phyloP scores from a whole-genome alignment of 495 filamentous ascomycete genomes.

The Trichoderma virens region DNA sequence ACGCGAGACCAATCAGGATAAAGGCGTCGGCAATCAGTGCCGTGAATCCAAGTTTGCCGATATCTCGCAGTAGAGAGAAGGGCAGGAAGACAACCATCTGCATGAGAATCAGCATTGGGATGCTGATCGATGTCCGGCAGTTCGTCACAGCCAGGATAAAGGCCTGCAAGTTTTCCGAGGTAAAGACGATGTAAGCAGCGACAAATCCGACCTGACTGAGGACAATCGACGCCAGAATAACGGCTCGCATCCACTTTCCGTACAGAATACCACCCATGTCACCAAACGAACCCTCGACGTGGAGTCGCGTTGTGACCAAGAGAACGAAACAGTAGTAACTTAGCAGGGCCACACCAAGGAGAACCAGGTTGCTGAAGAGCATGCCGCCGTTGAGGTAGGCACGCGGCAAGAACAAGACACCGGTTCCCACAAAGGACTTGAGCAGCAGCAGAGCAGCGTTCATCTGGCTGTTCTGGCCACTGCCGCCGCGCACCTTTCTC shows the following conservation, averaged over 20 bases:
- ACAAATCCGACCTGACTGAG: constrained; percentile 93
- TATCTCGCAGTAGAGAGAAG: constrained; percentile 86
- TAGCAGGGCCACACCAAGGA: constrained; percentile 71
- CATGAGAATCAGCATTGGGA: constrained; percentile 83
- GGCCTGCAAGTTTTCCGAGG: constrained; percentile 88
- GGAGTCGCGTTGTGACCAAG: constrained; percentile 76
- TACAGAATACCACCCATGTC: constrained; percentile 92
- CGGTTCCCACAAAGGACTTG: constrained; percentile 96
- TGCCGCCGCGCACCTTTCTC: constrained; percentile 60
- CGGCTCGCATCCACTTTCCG: constrained; percentile 75
- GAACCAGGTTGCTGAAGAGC: constrained; percentile 87
- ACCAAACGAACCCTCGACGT: constrained; percentile 83
- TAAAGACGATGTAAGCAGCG: constrained; percentile 97
- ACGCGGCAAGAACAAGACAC: constrained; percentile 90
- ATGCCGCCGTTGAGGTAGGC: constrained; percentile 94
- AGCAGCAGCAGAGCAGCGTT: constrained; percentile 75
- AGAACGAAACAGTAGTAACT: constrained; percentile 97
- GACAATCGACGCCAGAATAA: constrained; percentile 86
- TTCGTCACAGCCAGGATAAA: constrained; percentile 79
- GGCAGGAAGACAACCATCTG: constrained; percentile 92
- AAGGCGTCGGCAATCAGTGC: constrained; percentile 89
- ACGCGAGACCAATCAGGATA: constrained; percentile 84
- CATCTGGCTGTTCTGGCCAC: constrained; percentile 61
- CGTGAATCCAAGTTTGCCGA: constrained; percentile 86
- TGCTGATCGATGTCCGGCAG: constrained; percentile 70